Conservation (phyloP, 2,329 filamentous ascomycete species). For the Beauveria australis region DNA sequence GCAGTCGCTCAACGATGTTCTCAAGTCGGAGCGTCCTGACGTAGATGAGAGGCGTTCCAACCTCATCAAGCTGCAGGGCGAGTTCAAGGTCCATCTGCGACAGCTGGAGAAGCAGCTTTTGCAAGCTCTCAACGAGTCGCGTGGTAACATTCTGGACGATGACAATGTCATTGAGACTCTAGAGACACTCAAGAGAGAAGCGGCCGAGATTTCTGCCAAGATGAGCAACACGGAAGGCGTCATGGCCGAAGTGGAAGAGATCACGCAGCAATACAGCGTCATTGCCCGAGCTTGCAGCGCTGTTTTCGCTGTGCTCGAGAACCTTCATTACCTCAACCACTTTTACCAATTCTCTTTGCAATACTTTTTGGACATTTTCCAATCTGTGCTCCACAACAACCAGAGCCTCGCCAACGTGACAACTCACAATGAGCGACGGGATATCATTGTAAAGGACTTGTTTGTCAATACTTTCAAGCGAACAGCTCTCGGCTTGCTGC, state of each 20-base stretch:
- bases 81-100: conserved; percentile 96
- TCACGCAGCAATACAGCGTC: conserved; percentile 87
- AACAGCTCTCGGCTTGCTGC: conserved; percentile 84
- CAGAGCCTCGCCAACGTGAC: conserved; percentile 61
- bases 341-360: conserved; percentile 99
- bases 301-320: conserved; percentile 92
- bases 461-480: conserved; percentile 89
- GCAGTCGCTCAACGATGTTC: conserved; percentile 91
- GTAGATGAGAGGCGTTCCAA: conserved; percentile 95
- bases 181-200: conserved; percentile 95
- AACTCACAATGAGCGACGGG: conserved; percentile 70
- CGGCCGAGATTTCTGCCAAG: conserved; percentile 90
- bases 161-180: conserved; percentile 97
- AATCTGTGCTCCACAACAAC: conserved; percentile 77
- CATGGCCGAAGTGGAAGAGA: conserved; percentile 95
- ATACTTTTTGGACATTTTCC: conserved; percentile 97
- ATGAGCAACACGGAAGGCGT: conserved; percentile 95
- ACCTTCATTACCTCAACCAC: conserved; percentile 96
- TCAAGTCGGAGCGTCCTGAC: conserved; percentile 95
- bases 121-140: conserved; percentile 93
- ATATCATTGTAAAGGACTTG: conserved; percentile 83
- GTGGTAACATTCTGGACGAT: conserved; percentile 95
- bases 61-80: conserved; percentile 95
- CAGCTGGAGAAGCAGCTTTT: conserved; percentile 90
- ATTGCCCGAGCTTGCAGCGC: conserved; percentile 94